Conservation (phyloP, 2,329 filamentous ascomycete genomes). For the Dryadomyces quercivorus region DNA sequence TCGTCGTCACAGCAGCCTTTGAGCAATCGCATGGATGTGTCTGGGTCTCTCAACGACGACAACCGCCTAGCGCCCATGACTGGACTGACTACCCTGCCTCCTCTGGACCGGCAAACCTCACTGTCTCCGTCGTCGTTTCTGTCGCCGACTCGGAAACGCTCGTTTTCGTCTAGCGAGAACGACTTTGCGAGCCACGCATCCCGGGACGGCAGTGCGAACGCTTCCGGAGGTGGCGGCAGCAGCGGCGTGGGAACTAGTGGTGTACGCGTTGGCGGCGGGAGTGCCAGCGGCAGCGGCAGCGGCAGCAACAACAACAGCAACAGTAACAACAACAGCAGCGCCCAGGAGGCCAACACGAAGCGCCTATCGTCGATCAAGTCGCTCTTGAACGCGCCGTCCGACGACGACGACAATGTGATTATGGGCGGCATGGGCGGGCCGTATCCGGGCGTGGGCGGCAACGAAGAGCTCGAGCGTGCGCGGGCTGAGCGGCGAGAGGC, state of each 20-base stretch:
- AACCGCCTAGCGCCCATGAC: constrained; percentile 46
- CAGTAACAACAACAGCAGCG: constrained; percentile 18
- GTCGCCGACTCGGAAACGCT: constrained; percentile 51
- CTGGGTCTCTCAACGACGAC: constrained; percentile 37
- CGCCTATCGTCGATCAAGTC: constrained; percentile 66
- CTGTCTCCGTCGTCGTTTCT: constrained; percentile 49
- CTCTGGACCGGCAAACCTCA: constrained; percentile 41
- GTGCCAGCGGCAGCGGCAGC: not conserved
- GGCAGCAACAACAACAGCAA: constrained; percentile 15
- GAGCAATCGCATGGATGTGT: constrained; percentile 24
- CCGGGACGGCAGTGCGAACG: not conserved
- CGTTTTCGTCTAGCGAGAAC: constrained; percentile 49
- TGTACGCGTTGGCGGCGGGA: no score
- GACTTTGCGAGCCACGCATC: constrained; percentile 19
- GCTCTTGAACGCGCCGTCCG: constrained; percentile 49
- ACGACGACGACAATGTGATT: constrained; percentile 20
- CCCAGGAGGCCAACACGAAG: constrained; percentile 40
- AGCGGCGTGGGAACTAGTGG: no score
- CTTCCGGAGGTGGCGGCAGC: not conserved
- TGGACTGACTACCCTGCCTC: constrained; percentile 23
- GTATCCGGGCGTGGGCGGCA: not conserved
- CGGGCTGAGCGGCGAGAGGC: constrained; percentile 48
- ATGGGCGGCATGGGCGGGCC: constrained; percentile 11
- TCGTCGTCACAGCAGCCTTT: constrained; percentile 16
- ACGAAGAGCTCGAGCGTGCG: not conserved